Base-by-base conservation (phyloP, 306 rosid genomes). In the Leucaena leucocephala region DNA sequence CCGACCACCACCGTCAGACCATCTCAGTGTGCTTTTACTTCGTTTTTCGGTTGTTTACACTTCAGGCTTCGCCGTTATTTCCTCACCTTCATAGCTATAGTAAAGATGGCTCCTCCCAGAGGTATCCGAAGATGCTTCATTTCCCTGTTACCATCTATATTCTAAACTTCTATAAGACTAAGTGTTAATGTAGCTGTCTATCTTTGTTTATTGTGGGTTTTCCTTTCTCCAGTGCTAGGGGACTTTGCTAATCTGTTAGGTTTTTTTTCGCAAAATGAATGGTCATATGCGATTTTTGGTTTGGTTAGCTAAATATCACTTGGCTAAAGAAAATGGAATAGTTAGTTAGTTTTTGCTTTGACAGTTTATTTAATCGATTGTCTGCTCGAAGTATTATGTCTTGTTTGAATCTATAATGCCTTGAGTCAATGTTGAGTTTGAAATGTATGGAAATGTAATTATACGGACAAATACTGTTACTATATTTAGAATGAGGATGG, bases 401-500 rank as follows among this genome's bases (percentile, higher is more conserved):
- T 66, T 39, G 38, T 52, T 40, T 42, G 27, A 27, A 27, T 27
- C 27, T 27, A 27, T 27, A 0, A 27, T 27, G 27, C 27, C 27
- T 27, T 27, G 27, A 27, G 1, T 27, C 27, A 27, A 27, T 27
- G 27, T 27, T 27, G 27, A 48, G 17, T 14, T 48, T 48, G 5
- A 15, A 15, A 49, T 49, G 6, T 58, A 22, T 22, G 5, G 16
- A 9, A 58, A 58, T 17, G 5, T 50, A 17, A 2, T 15, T 73
- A 40, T n/a, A 48, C 33, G 6, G 8, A 3, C 15, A 5, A 33
- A 39, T 17, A 33, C 67, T 6, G 8, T 65, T 36, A 1, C n/a
- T n/a, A 49, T 58, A 19, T 85, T 22, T 85, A 93, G 98, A 91
- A 90, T 39, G 97, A 96, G 38, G 97, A 96, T 68, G 94, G 96